Evolutionary conservation across 2,329 filamentous ascomycete species (phyloP), one percentile per base, ranked within the genome.

Genomic region (Sporothrix euskadiensis): DNA sequence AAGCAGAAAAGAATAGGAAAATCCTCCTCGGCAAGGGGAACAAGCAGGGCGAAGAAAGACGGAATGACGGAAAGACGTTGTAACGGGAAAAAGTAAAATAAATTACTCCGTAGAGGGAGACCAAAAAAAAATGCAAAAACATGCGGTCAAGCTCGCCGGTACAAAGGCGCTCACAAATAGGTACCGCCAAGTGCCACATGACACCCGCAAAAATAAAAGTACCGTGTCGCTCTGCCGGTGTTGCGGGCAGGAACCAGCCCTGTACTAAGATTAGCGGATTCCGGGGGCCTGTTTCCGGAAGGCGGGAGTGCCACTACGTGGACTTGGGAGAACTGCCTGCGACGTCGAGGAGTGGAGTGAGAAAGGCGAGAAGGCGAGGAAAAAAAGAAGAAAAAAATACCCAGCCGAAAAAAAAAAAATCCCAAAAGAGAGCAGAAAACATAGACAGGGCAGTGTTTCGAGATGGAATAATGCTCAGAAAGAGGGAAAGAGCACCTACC

Each of bases 231-330:
- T 71, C 26, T 72, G 63, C 63, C 69, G 72, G 69, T 59, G 59
- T 73, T 14, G 30, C 70, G 57, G 52, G 41, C 66, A 73, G 57
- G 59, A 59, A 75, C 65, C 73, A 73, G 74, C 74, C 73, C 74
- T 75, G 73, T 73, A 73, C 69, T 73, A 74, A 73, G 52, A 54
- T 44, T 73, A 69, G 72, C 63, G 68, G 73, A 71, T 72, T 72
- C 71, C 73, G 74, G 74, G 74, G 73, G 71, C 69, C 41, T 56
- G 59, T 47, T 65, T 72, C 44, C 71, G 56, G 65, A 30, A 73
- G 44, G 47, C 66, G 41, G 8, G 66, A 16, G 30, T 54, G 44
- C 16, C 66, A 54, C 44, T 65, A 65, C 39, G 61, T 65, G 61
- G 39, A 65, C 39, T 66, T 22, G 61, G 61, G 61, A 9, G 61